Conservation (phyloP, 495 filamentous ascomycete species). For the Penicillium roqueforti region DNA sequence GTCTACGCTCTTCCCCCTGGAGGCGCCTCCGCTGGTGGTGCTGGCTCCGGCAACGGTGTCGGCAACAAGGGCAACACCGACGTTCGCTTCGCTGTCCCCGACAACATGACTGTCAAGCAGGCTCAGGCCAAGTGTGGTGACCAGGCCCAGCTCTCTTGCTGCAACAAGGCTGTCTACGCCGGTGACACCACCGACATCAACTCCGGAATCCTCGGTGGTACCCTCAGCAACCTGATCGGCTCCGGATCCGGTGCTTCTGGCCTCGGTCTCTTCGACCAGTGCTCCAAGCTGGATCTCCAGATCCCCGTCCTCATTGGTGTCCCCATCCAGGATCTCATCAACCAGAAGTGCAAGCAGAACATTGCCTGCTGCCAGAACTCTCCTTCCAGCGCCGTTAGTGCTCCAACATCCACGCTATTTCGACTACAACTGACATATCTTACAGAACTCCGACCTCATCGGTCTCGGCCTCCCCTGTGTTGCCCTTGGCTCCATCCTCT, state of each 20-base stretch:
- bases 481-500: conserved; percentile 47
- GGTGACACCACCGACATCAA: conserved; percentile 36
- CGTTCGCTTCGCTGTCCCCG: conserved; percentile 33
- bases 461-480: conserved; percentile 46
- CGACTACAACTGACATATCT: conserved; percentile 6
- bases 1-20: conserved; percentile 26
- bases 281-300: conserved; percentile 31
- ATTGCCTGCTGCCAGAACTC: conserved; percentile 50
- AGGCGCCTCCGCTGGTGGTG: conserved; percentile 8
- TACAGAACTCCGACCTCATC: conserved; percentile 33
- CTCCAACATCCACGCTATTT: not conserved
- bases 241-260: conserved; percentile 29
- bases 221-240: conserved; percentile 30
- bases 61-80: conserved; percentile 30
- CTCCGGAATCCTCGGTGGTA: conserved; percentile 29
- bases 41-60: conserved; percentile 16
- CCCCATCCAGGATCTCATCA: conserved; percentile 37
- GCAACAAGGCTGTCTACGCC: conserved; percentile 45
- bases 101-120: conserved; percentile 45
- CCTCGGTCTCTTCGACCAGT: conserved; percentile 38
- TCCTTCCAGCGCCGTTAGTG: conserved; percentile 33
- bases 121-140: conserved; percentile 47
- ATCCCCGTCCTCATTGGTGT: conserved; percentile 23
- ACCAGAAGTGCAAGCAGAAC: conserved; percentile 49
- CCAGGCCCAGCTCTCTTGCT: conserved; percentile 45